Base-by-base conservation (phyloP, 2,329 filamentous ascomycete species). In the Sporothrix humicola region DNA sequence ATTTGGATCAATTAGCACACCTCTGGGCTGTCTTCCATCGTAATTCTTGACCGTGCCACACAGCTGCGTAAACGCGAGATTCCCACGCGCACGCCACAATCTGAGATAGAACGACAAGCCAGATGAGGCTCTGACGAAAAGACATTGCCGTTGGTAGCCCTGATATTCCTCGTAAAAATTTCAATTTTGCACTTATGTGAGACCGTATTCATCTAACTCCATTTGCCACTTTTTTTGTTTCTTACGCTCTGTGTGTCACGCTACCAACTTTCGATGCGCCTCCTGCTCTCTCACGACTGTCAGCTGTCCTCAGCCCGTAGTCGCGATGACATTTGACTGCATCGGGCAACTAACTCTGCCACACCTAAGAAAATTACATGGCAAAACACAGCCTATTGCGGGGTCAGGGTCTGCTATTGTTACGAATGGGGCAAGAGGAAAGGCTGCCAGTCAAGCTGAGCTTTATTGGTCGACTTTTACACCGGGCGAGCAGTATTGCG, bases 211-310 rank as follows among this genome's bases (percentile, higher is more conserved):
- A 37, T 37, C 31, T 37, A 37, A 37, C 37, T 46, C 59, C 20
- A 10, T 46, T 65, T 12, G 59, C 59, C 59, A 46, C 59, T 13
- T 1, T 46, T 26, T 44, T 42, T 20, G 37, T 12, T 20, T 23
- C 31, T 37, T 37, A 37, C 31, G 31, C 31, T 37, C 31, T 37
- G 31, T 37, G 4, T 56, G 26, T 65, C 59, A 65, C 59, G 59
- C 59, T 65, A 46, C n/a, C 59, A 46, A 23, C 17, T 20, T 23
- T n/a, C 12, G 59, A 46, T 65, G 59, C 59, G 59, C 37, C 37
- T 65, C 37, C 12, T 23, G 37, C 23, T 23, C n/a, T 65, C 59
- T 65, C 37, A 46, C 59, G n/a, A 20, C 37, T 23, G 37, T 65
- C 59, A 46, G 37, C 37, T 65, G 37, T 37, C 17, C 59, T 26